phyloP scores from a whole-genome alignment of 768 basidiomycete species.

The Tricholoma bakamatsutake region DNA sequence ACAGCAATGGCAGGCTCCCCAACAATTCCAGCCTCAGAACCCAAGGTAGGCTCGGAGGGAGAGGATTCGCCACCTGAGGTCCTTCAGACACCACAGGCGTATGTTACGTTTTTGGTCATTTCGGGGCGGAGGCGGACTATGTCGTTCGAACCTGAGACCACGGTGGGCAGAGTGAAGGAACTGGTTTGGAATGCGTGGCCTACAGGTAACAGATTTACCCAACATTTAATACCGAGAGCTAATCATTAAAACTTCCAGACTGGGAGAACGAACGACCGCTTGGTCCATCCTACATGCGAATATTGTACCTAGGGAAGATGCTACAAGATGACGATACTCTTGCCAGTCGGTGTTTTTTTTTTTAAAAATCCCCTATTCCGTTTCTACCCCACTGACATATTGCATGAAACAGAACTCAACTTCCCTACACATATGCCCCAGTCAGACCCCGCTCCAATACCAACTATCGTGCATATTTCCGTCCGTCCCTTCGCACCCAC shows the following conservation, averaged over 20 bases:
- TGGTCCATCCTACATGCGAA: constrained; percentile 68
- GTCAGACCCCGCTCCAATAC: constrained; percentile 23
- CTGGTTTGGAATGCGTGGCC: constrained; percentile 84
- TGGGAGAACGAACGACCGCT: constrained; percentile 79
- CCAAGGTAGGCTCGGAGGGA: neutral
- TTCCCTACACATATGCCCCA: constrained; percentile 32
- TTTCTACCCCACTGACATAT: neutral
- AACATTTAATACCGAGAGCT: neutral
- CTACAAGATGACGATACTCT: constrained; percentile 82
- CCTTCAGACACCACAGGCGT: constrained; percentile 59
- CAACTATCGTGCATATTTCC: constrained; percentile 74
- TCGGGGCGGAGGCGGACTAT: constrained; percentile 65
- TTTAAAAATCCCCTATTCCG: neutral
- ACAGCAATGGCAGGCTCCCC: neutral
- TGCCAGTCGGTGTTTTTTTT: constrained; percentile 38
- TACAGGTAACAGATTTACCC: constrained; percentile 38
- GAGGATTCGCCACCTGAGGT: constrained; percentile 14
- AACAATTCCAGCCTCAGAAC: constrained; percentile 1
- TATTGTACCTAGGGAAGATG: constrained; percentile 73
- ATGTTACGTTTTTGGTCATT: constrained; percentile 67
- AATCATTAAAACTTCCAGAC: constrained; percentile 33
- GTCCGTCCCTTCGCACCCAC: constrained; percentile 54
- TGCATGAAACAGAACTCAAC: constrained; percentile 28
- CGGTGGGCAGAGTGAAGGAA: constrained; percentile 76
- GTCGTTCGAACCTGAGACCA: constrained; percentile 70